These are phyloP conservation scores for Blastobotrys petasosporus DNA, from an alignment of 1,139 yeast species.

Conservation along the genomic window DNA sequence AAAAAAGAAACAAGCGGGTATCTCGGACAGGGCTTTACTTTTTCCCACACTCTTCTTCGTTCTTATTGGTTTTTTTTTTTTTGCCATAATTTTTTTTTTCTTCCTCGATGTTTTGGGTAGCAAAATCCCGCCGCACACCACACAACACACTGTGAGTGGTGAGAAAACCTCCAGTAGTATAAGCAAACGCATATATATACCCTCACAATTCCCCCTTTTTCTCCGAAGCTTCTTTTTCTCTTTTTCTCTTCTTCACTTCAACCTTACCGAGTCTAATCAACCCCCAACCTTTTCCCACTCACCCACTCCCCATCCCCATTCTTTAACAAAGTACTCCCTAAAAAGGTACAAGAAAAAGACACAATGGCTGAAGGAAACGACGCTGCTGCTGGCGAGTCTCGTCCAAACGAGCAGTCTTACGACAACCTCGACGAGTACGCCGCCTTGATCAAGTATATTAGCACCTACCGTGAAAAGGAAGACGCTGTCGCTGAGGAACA, in stretches of 20 bases:
- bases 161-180: neutral
- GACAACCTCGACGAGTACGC: conserved; percentile 35
- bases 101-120: neutral
- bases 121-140: too few species aligned
- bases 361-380: conserved; percentile 14
- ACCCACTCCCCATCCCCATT: neutral
- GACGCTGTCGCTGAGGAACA: conserved; percentile 25
- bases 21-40: conserved; percentile 4
- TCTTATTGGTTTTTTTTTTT: neutral
- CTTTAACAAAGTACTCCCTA: neutral
- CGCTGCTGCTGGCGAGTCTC: conserved; percentile 5
- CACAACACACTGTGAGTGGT: too few species aligned
- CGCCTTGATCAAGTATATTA: conserved; percentile 33
- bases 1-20: conserved; percentile 1
- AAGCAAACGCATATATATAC: conserved; percentile 8
- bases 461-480: conserved; percentile 32
- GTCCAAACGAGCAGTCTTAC: conserved; percentile 8
- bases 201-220: conserved; percentile 6
- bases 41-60: neutral
- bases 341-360: conserved; percentile 5
- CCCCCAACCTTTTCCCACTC: neutral
- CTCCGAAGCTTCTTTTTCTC: neutral
- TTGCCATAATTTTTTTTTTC: neutral
- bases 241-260: conserved; percentile 8
- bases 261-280: conserved; percentile 3